Base-by-base conservation (phyloP, 2,329 filamentous ascomycete species). In the Bipolaris gigantea region DNA sequence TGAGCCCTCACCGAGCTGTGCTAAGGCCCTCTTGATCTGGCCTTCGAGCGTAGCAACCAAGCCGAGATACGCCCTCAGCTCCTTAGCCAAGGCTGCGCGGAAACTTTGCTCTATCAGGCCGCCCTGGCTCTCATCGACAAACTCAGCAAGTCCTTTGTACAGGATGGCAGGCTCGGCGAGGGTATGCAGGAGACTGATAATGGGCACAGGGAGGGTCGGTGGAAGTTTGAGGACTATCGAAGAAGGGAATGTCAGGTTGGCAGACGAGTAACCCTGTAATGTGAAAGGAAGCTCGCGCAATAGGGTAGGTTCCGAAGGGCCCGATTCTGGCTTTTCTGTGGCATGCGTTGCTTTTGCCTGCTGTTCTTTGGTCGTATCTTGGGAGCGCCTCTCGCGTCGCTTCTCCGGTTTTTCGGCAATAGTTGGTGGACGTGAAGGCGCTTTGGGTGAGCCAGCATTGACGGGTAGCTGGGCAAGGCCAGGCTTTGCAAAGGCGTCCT, bases 101-200 rank as follows among this genome's bases (percentile, higher is more conserved):
- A 99, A 80, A 74, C 93, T 97, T 75, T 99, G 94, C 8, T 88
- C 90, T 5, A 99, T 83, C n/a, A 99, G 79, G 0, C 93, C 92
- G 30, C 89, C 87, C 45, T 91, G 89, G 1, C 86, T 85, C 4
- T 88, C 88, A 56, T 95, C 89, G 52, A 93, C 88, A 74, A 96
- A 99, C 3, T 83, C 81, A 13, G 91, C 85, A 1, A 99, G 82
- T 1, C 85, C 85, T 55, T 88, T 86, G 71, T 97, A 99, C 8
- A 99, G 80, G n/a, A 99, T 80, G 5, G 93, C 95, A 7, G 94
- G 94, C 70, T 99, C 94, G 2, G 94, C 92, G 18, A 99, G 79
- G 0, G 89, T 90, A 66, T 99, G 91, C 2, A 99, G 80, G 9
- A 99, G 81, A 15, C 92, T 92, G 13, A 97, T 81, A 9, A 97